A percentile compares a stretch with the other conserved stretches of the same genome.
These are phyloP conservation scores for Acer negundo DNA, from an alignment of 345 rosid species.

Conservation along the genomic window DNA sequence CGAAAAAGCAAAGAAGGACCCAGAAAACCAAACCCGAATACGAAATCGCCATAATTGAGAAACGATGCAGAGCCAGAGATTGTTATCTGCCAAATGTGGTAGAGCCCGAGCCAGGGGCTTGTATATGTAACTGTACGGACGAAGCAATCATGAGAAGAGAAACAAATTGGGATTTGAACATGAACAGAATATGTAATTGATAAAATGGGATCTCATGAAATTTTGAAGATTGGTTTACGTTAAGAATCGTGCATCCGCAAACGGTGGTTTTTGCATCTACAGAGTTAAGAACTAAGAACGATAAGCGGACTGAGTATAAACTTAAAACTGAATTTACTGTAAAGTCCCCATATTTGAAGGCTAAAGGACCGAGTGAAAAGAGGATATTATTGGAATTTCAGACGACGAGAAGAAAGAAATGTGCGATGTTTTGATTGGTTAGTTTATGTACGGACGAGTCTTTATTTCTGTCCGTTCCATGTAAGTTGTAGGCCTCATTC, in stretches of 20 bases:
- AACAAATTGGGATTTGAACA: conserved; percentile 15
- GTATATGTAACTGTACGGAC: conserved; percentile 17
- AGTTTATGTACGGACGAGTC: no score
- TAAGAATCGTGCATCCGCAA: conserved; percentile 49
- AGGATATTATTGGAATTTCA: neutral
- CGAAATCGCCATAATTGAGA: conserved; percentile 53
- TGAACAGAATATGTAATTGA: conserved; percentile 21
- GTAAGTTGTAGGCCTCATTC: no score
- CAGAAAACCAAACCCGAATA: conserved; percentile 34
- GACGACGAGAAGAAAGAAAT: no score
- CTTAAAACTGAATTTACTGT: neutral
- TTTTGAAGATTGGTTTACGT: conserved; percentile 44
- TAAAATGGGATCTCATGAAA: conserved; percentile 43
- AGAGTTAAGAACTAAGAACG: conserved; percentile 4
- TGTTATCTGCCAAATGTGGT: conserved; percentile 35
- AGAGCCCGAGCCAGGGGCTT: conserved; percentile 16
- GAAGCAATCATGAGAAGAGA: conserved; percentile 26
- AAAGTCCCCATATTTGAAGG: neutral
- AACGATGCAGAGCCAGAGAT: conserved; percentile 10
- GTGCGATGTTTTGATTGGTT: no score
- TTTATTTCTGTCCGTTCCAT: no score
- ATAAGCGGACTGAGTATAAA: conserved; percentile 25
- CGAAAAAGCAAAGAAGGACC: conserved; percentile 43
- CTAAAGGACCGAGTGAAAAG: no score
- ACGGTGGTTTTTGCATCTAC: conserved; percentile 33